Conservation (phyloP, 2,329 filamentous ascomycete species). For the Aspergillus awamori region DNA sequence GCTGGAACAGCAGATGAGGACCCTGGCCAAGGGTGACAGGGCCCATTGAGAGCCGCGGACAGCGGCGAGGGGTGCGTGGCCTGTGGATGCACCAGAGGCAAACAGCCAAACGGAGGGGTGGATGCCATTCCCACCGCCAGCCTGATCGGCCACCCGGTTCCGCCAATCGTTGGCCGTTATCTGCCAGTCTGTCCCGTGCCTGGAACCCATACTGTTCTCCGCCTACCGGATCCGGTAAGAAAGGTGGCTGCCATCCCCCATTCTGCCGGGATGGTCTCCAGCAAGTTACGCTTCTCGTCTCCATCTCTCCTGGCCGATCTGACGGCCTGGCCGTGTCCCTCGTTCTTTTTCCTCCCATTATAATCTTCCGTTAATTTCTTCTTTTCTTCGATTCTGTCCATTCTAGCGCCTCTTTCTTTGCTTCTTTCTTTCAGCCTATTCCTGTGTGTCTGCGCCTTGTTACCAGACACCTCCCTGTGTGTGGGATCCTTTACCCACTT, state of each 20-base stretch:
- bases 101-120: not conserved
- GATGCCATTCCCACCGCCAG: not conserved
- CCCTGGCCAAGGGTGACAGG: not conserved
- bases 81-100: not conserved
- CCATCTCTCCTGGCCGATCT: not conserved
- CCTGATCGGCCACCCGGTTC: not conserved
- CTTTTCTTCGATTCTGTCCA: not conserved
- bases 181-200: not conserved
- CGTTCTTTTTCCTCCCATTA: not conserved
- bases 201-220: not conserved
- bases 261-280: not conserved
- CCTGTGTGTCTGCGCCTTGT: not conserved
- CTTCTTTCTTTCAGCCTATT: not conserved
- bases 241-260: not conserved
- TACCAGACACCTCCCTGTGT: too few relatives aligned
- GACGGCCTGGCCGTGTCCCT: not conserved
- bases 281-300: not conserved
- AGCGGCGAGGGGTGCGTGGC: not conserved
- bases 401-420: not conserved
- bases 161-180: not conserved
- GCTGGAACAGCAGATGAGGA: not conserved
- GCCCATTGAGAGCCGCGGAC: not conserved
- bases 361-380: not conserved
- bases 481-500: not conserved
- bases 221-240: not conserved